Evolutionary conservation across 1,139 yeast genomes (phyloP).

Genomic region (Geotrichum carabidarum): DNA sequence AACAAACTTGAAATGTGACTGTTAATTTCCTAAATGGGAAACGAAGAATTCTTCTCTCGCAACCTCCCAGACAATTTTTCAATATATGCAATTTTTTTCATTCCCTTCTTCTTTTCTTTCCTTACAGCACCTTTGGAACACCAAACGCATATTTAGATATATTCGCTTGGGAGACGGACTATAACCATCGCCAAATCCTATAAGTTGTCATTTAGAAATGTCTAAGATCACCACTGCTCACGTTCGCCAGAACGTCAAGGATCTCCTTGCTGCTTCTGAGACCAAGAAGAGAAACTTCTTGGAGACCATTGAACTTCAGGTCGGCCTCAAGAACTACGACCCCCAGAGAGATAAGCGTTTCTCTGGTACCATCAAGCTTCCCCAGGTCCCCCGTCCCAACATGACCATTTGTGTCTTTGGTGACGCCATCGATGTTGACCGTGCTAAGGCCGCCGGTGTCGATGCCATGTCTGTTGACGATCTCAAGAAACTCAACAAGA

Average conservation of each 20-base stretch:
- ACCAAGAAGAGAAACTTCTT: slow-evolving; percentile 99
- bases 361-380: slow-evolving; percentile 99
- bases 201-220: slow-evolving; percentile 47
- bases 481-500: slow-evolving; percentile 99
- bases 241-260: slow-evolving; percentile 95
- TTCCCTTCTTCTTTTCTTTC: slow-evolving; percentile 6
- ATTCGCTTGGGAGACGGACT: slow-evolving; percentile 40
- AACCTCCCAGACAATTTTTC: not conserved
- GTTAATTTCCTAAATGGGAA: slow-evolving; percentile 4
- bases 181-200: slow-evolving; percentile 19
- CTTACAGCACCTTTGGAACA: slow-evolving; percentile 19
- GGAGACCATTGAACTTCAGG: slow-evolving; percentile 99
- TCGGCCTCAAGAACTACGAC: slow-evolving; percentile 99
- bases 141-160: slow-evolving; percentile 25
- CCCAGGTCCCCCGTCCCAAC: slow-evolving; percentile 99
- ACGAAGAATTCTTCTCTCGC: not conserved
- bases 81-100: not conserved
- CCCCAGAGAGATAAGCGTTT: slow-evolving; percentile 99
- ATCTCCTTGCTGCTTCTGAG: slow-evolving; percentile 88
- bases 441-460: slow-evolving; percentile 99
- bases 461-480: slow-evolving; percentile 99
- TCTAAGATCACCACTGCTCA: slow-evolving; percentile 89
- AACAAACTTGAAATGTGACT: not conserved
- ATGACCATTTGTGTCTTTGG: slow-evolving; percentile 99
- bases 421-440: slow-evolving; percentile 99